Conservation (phyloP, 2,329 filamentous ascomycete species). For the Fusarium keratoplasticum region DNA sequence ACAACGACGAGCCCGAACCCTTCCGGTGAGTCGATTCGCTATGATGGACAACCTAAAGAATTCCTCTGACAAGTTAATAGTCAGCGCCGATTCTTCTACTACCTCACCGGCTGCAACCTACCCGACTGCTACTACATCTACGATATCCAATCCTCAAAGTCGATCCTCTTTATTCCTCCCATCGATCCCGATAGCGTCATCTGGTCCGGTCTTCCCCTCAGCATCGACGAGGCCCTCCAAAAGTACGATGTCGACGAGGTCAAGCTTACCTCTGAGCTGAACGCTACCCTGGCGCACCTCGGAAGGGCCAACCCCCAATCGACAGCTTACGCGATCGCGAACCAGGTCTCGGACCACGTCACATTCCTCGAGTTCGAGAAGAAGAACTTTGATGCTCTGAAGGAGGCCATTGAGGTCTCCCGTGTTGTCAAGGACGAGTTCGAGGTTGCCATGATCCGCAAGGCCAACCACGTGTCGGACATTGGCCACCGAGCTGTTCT, state of each 20-base stretch:
- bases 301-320: slow-evolving; percentile 51
- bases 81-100: slow-evolving; percentile 94
- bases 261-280: slow-evolving; percentile 77
- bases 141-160: slow-evolving; percentile 77
- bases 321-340: slow-evolving; percentile 80
- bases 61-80: slow-evolving; percentile 54
- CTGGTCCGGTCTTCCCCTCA: slow-evolving; percentile 90
- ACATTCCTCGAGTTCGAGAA: slow-evolving; percentile 77
- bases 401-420: slow-evolving; percentile 74
- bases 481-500: slow-evolving; percentile 74
- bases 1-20: slow-evolving; percentile 84
- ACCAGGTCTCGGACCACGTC: slow-evolving; percentile 78
- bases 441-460: slow-evolving; percentile 78
- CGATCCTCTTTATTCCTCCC: slow-evolving; percentile 92
- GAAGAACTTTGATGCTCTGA: slow-evolving; percentile 68
- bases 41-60: not conserved
- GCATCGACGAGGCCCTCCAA: slow-evolving; percentile 77
- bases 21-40: slow-evolving; percentile 71
- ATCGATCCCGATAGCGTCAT: slow-evolving; percentile 90
- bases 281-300: slow-evolving; percentile 72
- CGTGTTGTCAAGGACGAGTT: slow-evolving; percentile 80
- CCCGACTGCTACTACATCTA: slow-evolving; percentile 86
- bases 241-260: slow-evolving; percentile 87
- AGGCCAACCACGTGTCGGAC: slow-evolving; percentile 78
- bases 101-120: slow-evolving; percentile 85